Percentiles rank a stretch among this genome's conserved stretches.
These are phyloP conservation scores for Candida adriatica DNA, from an alignment of 805 yeast species.

Conservation along the genomic window DNA sequence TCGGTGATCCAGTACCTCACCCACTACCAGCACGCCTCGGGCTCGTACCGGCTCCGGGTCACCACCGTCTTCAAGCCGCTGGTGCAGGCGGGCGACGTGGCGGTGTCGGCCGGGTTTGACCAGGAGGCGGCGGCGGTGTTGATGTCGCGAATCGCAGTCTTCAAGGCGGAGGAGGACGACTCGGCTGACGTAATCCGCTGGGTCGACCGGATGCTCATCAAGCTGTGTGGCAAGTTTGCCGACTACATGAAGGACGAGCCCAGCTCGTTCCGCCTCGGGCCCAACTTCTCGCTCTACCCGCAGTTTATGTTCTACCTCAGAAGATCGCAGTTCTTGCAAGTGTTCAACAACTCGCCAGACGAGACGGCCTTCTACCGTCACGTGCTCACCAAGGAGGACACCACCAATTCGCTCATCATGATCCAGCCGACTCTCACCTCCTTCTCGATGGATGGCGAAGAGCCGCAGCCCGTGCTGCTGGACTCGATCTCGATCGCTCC, in stretches of 20 bases:
- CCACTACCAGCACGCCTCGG: slow-evolving; percentile 92
- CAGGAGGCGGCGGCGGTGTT: slow-evolving; percentile 65
- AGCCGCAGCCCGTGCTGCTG: slow-evolving; percentile 56
- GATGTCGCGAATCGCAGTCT: slow-evolving; percentile 47
- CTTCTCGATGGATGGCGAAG: slow-evolving; percentile 37
- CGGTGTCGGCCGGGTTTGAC: slow-evolving; percentile 60
- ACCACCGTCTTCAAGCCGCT: slow-evolving; percentile 69
- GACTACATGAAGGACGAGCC: slow-evolving; percentile 41
- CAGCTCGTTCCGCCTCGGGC: slow-evolving; percentile 42
- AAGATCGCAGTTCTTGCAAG: slow-evolving; percentile 58
- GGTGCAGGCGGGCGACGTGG: slow-evolving; percentile 53
- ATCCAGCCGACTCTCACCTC: slow-evolving; percentile 63
- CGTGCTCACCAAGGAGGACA: slow-evolving; percentile 54
- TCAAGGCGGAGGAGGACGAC: slow-evolving; percentile 25
- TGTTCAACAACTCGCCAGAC: slow-evolving; percentile 67
- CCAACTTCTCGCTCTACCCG: slow-evolving; percentile 48
- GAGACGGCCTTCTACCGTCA: slow-evolving; percentile 63
- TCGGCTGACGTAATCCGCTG: slow-evolving; percentile 38
- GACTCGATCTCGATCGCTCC: slow-evolving; percentile 59
- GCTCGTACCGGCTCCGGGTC: slow-evolving; percentile 81
- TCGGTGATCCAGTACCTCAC: slow-evolving; percentile 79
- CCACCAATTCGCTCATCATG: slow-evolving; percentile 54
- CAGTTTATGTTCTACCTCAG: slow-evolving; percentile 63
- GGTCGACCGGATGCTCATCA: slow-evolving; percentile 41
- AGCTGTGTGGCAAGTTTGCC: slow-evolving; percentile 40